Conservation (phyloP, 2,329 filamentous ascomycete species). For the Neopestalotiopsis clavispora region DNA sequence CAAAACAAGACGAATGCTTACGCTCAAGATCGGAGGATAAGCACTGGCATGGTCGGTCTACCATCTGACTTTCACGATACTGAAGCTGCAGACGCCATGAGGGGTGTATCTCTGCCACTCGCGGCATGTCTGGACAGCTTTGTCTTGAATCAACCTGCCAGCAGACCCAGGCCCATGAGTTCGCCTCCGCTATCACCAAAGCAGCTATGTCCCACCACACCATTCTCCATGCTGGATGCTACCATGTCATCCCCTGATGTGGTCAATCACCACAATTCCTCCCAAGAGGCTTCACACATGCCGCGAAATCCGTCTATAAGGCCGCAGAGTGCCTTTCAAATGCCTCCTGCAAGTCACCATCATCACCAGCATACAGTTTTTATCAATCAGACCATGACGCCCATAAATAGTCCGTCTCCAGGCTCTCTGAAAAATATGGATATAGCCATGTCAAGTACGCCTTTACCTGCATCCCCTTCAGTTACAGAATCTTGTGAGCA, state of each 20-base stretch:
- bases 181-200: conserved; percentile 35
- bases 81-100: conserved; percentile 32
- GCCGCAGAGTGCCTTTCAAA: neutral
- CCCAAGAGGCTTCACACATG: neutral
- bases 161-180: conserved; percentile 28
- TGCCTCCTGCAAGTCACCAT: neutral
- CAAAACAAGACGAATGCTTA: neutral
- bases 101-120: conserved; percentile 40
- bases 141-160: conserved; percentile 32
- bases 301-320: neutral
- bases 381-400: conserved; percentile 18
- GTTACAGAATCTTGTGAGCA: conserved; percentile 17
- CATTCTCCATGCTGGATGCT: conserved; percentile 2
- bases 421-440: conserved; percentile 1
- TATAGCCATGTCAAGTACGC: conserved; percentile 24
- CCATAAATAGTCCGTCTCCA: conserved; percentile 14
- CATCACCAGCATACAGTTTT: neutral
- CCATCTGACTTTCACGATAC: conserved; percentile 32
- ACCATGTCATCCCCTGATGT: neutral
- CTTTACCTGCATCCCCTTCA: conserved; percentile 23
- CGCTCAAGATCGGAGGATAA: conserved; percentile 31
- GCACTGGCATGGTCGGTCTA: conserved; percentile 37
- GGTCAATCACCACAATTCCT: neutral
- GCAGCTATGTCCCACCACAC: conserved; percentile 29
- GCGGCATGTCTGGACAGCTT: conserved; percentile 34